phyloP scores from a whole-genome alignment of 176 grass and related monocot genomes.

The Chrysopogon serrulatus region DNA sequence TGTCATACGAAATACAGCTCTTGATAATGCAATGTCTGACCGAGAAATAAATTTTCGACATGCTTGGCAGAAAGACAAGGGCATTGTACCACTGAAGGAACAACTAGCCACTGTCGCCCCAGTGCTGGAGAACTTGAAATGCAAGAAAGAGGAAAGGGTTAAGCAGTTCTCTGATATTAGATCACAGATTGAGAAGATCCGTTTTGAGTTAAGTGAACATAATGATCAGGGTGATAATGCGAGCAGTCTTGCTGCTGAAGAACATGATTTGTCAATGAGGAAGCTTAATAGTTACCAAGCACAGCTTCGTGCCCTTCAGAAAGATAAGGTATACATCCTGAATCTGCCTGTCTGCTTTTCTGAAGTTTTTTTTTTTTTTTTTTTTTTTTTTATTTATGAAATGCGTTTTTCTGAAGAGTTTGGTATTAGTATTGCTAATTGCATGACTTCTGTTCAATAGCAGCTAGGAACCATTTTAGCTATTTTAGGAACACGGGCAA shows the following conservation, averaged over 20 bases:
- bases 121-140: constrained; percentile 64
- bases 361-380: neutral
- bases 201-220: constrained; percentile 53
- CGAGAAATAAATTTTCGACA: neutral
- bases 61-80: constrained; percentile 73
- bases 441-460: neutral
- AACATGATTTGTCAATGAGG: constrained; percentile 75
- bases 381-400: no score
- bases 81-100: constrained; percentile 53
- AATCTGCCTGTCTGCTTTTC: neutral
- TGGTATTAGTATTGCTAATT: neutral
- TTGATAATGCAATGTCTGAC: neutral
- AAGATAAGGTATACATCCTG: constrained; percentile 77
- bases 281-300: constrained; percentile 69
- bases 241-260: constrained; percentile 30
- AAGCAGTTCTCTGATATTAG: constrained; percentile 63
- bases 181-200: constrained; percentile 79
- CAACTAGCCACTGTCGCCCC: constrained; percentile 59
- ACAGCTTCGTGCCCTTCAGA: constrained; percentile 70
- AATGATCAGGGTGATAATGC: constrained; percentile 12
- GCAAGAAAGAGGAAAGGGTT: constrained; percentile 70
- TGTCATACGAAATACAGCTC: neutral
- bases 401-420: neutral
- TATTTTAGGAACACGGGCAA: neutral
- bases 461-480: neutral